These are phyloP conservation scores for Galium porrigens DNA, from an alignment of 305 asterid species.

Conservation along the genomic window DNA sequence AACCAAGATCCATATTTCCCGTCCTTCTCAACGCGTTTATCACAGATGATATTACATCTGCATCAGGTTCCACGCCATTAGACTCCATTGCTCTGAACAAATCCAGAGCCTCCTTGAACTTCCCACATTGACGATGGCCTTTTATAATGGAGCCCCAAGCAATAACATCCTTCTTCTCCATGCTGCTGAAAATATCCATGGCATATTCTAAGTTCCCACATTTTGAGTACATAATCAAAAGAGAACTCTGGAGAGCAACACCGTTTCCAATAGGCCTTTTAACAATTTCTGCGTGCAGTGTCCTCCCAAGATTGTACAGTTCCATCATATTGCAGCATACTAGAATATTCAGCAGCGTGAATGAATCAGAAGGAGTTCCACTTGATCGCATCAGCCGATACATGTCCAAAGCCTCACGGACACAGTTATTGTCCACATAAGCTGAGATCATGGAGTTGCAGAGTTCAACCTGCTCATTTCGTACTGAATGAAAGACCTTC, in stretches of 20 bases:
- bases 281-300: slow-evolving; percentile 44
- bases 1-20: slow-evolving; percentile 27
- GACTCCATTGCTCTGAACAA: slow-evolving; percentile 39
- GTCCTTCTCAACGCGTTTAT: slow-evolving; percentile 35
- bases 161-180: slow-evolving; percentile 50
- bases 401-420: slow-evolving; percentile 35
- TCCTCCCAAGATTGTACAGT: slow-evolving; percentile 30
- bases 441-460: slow-evolving; percentile 86
- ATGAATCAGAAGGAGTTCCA: slow-evolving; percentile 44
- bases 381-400: slow-evolving; percentile 31
- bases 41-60: slow-evolving; percentile 33
- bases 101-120: slow-evolving; percentile 32
- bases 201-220: slow-evolving; percentile 37
- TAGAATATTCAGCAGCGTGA: slow-evolving; percentile 49
- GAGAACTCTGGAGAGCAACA: slow-evolving; percentile 47
- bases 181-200: slow-evolving; percentile 32
- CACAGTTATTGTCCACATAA: slow-evolving; percentile 35
- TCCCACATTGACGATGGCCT: slow-evolving; percentile 38
- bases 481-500: slow-evolving; percentile 26
- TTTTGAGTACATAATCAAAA: slow-evolving; percentile 67
- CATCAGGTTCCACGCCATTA: slow-evolving; percentile 42
- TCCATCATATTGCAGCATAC: slow-evolving; percentile 38
- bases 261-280: slow-evolving; percentile 44
- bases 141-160: slow-evolving; percentile 81
- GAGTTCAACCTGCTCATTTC: slow-evolving; percentile 38